A percentile compares a stretch with the other conserved stretches of the same genome.
Evolutionary conservation across 2,329 filamentous ascomycete genomes (phyloP).

Genomic region (Mollisia scopiformis): DNA sequence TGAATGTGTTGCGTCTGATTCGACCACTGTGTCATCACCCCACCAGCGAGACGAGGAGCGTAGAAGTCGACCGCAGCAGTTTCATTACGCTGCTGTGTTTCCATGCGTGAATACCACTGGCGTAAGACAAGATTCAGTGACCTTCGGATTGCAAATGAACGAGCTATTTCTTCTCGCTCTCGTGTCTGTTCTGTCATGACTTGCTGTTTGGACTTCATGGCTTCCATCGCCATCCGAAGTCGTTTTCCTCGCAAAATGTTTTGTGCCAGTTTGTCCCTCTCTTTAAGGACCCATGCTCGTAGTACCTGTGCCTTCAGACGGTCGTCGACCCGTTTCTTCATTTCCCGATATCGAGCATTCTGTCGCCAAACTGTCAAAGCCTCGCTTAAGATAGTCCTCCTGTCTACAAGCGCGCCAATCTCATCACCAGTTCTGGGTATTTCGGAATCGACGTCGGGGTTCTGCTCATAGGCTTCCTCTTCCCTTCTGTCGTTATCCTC

Average conservation of each 20-base stretch:
- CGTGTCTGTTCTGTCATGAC: slow-evolving; percentile 29
- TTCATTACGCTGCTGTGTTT: slow-evolving; percentile 24
- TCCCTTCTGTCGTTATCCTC: no score
- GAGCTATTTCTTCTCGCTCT: slow-evolving; percentile 30
- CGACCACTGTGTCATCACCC: slow-evolving; percentile 25
- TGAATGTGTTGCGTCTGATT: slow-evolving; percentile 25
- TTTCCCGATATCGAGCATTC: slow-evolving; percentile 53
- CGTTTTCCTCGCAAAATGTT: slow-evolving; percentile 22
- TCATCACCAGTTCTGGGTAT: no score
- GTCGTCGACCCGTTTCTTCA: slow-evolving; percentile 56
- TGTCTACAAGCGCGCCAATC: slow-evolving; percentile 53
- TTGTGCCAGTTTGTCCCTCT: slow-evolving; percentile 42
- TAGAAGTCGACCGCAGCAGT: slow-evolving; percentile 24
- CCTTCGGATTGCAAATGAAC: slow-evolving; percentile 27
- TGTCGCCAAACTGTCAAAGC: slow-evolving; percentile 67
- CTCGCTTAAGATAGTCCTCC: slow-evolving; percentile 55
- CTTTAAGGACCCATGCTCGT: slow-evolving; percentile 65
- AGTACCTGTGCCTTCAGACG: no score
- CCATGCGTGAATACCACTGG: slow-evolving; percentile 29
- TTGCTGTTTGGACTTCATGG: slow-evolving; percentile 43
- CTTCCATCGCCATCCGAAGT: slow-evolving; percentile 42
- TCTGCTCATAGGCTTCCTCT: no score
- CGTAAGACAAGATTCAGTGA: slow-evolving; percentile 26
- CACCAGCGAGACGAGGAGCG: slow-evolving; percentile 24
- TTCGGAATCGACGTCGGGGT: no score